These are phyloP conservation scores for Thinopyrum elongatum DNA, from an alignment of 176 grass and related monocot species.

Conservation along the genomic window DNA sequence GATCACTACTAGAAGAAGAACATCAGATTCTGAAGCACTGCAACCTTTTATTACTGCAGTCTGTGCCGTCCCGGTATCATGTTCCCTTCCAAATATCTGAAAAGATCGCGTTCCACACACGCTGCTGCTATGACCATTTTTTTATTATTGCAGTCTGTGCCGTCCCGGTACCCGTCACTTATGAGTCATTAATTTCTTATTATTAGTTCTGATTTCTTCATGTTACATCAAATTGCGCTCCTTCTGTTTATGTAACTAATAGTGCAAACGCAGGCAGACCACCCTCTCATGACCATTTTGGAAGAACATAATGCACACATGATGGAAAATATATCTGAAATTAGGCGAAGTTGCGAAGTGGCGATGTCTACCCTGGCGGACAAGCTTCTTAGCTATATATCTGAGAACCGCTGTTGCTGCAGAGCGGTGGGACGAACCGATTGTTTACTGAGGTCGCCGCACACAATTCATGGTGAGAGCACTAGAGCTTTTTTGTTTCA, in stretches of 20 bases:
- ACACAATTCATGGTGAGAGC: background rate
- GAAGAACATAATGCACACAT: conserved; percentile 3
- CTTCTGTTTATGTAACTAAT: background rate
- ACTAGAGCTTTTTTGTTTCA: background rate
- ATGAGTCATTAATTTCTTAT: conserved; percentile 1
- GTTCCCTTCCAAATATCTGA: conserved; percentile 1
- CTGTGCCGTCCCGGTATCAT: background rate
- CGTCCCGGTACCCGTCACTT: conserved; percentile 8
- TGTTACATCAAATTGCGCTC: background rate
- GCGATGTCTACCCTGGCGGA: background rate
- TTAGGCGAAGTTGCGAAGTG: background rate
- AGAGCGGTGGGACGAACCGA: background rate
- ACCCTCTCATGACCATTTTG: background rate
- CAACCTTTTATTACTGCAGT: background rate
- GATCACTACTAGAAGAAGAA: no score
- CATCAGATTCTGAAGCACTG: background rate
- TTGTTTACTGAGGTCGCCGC: background rate
- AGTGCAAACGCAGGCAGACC: background rate
- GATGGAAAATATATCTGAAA: background rate
- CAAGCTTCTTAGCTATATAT: background rate
- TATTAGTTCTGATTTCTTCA: background rate
- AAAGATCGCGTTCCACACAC: background rate
- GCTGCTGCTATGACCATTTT: no score
- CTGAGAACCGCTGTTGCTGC: background rate
- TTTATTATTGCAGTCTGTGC: no score